Conservation (phyloP, 345 rosid genomes). For the Arabidopsis arenosa region DNA sequence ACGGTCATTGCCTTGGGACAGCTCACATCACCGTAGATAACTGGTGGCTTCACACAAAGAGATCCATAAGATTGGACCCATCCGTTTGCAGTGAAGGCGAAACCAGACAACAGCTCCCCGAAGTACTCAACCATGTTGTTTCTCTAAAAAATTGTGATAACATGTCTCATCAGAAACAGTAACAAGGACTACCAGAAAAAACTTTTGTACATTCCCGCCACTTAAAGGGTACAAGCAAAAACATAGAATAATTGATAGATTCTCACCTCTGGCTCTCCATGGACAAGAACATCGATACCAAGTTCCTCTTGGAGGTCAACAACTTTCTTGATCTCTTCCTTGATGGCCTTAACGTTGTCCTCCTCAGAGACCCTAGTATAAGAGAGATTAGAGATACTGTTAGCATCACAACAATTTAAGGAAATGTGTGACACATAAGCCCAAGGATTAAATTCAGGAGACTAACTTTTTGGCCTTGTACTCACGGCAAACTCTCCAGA, state of each 20-base stretch:
- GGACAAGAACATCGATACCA: slow-evolving; percentile 95
- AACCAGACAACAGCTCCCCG: slow-evolving; percentile 96
- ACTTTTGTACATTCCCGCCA: not conserved
- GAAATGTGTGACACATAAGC: not conserved
- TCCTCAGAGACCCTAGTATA: slow-evolving; percentile 65
- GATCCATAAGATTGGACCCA: slow-evolving; percentile 99
- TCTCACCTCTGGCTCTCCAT: slow-evolving; percentile 97
- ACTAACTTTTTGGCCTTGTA: slow-evolving; percentile 92
- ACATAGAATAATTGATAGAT: not conserved
- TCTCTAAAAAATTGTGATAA: slow-evolving; percentile 58
- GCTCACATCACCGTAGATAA: slow-evolving; percentile 98
- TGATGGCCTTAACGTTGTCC: slow-evolving; percentile 78
- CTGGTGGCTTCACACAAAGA: slow-evolving; percentile 97
- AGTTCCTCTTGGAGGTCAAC: slow-evolving; percentile 93
- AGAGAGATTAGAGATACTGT: slow-evolving; percentile 13
- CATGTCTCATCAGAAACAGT: slow-evolving; percentile 24
- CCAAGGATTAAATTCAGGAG: slow-evolving; percentile 6
- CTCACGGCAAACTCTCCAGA: slow-evolving; percentile 96
- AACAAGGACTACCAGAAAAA: not conserved
- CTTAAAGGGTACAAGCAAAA: not conserved
- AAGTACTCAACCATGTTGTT: slow-evolving; percentile 99
- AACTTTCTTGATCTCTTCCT: slow-evolving; percentile 91
- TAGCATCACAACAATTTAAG: not conserved
- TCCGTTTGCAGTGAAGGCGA: slow-evolving; percentile 91
- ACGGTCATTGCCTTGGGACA: slow-evolving; percentile 99